A percentile compares a stretch with the other conserved stretches of the same genome.
phyloP scores from a whole-genome alignment of 768 basidiomycete species.

The Boletus rubropictus region DNA sequence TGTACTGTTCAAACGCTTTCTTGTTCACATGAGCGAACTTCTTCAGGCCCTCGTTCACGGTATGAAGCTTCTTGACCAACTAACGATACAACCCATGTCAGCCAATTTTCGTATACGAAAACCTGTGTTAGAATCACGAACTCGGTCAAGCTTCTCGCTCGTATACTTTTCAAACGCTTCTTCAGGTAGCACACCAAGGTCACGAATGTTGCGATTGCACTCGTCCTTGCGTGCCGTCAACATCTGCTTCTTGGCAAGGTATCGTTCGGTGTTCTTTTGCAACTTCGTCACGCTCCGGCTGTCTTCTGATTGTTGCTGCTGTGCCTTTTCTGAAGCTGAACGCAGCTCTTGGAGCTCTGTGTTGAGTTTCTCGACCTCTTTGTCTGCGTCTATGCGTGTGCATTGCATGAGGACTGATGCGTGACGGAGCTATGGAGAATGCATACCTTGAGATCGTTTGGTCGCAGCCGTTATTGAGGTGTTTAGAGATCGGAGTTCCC shows the following conservation, averaged over 20 bases:
- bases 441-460: constrained; percentile 55
- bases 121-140: constrained; percentile 32
- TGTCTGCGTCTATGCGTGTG: constrained; percentile 54
- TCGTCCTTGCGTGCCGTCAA: constrained; percentile 82
- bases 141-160: constrained; percentile 80
- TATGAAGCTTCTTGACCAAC: constrained; percentile 91
- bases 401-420: not conserved
- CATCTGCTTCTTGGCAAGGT: constrained; percentile 88
- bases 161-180: constrained; percentile 97
- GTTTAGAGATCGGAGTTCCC: constrained; percentile 66
- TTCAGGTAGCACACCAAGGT: constrained; percentile 92
- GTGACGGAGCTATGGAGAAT: not conserved
- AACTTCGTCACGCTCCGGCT: constrained; percentile 80
- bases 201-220: constrained; percentile 91
- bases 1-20: constrained; percentile 98
- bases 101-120: not conserved
- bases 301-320: constrained; percentile 82
- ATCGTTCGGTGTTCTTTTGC: constrained; percentile 94
- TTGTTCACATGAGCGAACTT: constrained; percentile 99
- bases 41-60: constrained; percentile 87
- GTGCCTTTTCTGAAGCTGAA: constrained; percentile 61
- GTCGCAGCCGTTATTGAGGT: constrained; percentile 59
- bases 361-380: constrained; percentile 58
- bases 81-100: constrained; percentile 30
- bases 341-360: constrained; percentile 63